Percentiles rank a stretch among this genome's conserved stretches.
These are phyloP conservation scores for Pinus taeda DNA, from an alignment of 75 land plant genomes.

Conservation along the genomic window DNA sequence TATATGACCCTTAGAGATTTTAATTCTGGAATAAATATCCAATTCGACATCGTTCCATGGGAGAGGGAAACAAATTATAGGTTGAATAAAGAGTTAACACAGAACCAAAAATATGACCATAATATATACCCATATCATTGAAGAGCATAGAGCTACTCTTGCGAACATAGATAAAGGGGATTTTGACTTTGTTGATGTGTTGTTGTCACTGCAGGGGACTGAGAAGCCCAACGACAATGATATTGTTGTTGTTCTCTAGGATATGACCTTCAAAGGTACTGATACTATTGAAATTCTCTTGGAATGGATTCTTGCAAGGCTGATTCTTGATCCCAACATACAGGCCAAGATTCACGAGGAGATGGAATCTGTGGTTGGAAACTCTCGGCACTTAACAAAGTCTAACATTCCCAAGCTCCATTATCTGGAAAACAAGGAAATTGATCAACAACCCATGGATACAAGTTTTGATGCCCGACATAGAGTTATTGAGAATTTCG, in stretches of 20 bases:
- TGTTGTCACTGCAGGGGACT: slow-evolving; percentile 41
- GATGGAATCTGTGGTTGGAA: not conserved
- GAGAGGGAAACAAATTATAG: too few relatives aligned
- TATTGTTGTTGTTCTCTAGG: slow-evolving; percentile 79
- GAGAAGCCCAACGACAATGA: slow-evolving; percentile 54
- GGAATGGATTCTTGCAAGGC: too few relatives aligned
- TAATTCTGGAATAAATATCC: too few relatives aligned
- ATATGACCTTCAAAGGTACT: slow-evolving; percentile 35
- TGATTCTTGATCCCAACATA: too few relatives aligned
- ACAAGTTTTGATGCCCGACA: too few relatives aligned
- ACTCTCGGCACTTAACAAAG: slow-evolving; percentile 5
- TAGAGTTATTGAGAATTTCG: not conserved
- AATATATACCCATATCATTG: not conserved
- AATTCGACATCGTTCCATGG: too few relatives aligned
- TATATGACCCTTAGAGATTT: too few relatives aligned
- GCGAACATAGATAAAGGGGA: not conserved
- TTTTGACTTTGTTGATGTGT: slow-evolving; percentile 64
- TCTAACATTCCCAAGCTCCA: slow-evolving; percentile 12
- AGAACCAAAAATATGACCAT: too few relatives aligned
- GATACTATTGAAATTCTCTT: too few relatives aligned
- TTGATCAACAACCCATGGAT: too few relatives aligned
- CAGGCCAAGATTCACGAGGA: too few relatives aligned
- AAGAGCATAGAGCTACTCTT: slow-evolving; percentile 29
- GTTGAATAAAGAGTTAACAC: too few relatives aligned
- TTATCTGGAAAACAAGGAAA: slow-evolving; percentile 18